These are phyloP conservation scores for Mycosphaerella sp. DNA, from an alignment of 2,329 filamentous ascomycete genomes.

Conservation along the genomic window DNA sequence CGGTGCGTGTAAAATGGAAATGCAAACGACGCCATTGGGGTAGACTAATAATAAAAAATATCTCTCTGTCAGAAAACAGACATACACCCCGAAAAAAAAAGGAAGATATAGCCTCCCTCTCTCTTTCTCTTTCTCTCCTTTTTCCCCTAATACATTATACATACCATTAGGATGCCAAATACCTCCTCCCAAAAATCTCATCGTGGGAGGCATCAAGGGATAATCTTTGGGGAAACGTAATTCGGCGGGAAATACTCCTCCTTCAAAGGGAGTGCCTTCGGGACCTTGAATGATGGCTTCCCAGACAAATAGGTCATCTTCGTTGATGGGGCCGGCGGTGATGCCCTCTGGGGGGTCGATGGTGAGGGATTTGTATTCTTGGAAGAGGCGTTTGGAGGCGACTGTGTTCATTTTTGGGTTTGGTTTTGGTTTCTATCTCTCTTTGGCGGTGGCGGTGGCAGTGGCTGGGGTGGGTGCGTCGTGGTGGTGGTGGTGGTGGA, in stretches of 20 bases:
- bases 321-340: conserved; percentile 82
- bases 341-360: conserved; percentile 97
- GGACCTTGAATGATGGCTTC: conserved; percentile 94
- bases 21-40: conserved; percentile 85
- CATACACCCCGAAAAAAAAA: neutral
- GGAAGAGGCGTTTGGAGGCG: conserved; percentile 72
- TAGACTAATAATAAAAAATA: conserved; percentile 57
- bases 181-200: conserved; percentile 67
- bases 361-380: conserved; percentile 91
- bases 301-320: conserved; percentile 95
- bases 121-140: too few species aligned
- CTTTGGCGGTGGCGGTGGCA: too few species aligned
- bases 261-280: conserved; percentile 92
- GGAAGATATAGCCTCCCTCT: too few species aligned
- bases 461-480: too few species aligned
- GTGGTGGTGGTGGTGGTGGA: too few species aligned
- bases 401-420: conserved; percentile 36
- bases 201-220: conserved; percentile 88
- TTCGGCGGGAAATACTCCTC: conserved; percentile 90
- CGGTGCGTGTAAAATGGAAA: conserved; percentile 94
- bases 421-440: too few species aligned
- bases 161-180: conserved; percentile 88
- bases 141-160: too few species aligned
- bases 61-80: neutral
- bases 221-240: conserved; percentile 95